Conservation (phyloP, 352 stramenopile genomes). For the Globisporangium rhizosaccharum region DNA sequence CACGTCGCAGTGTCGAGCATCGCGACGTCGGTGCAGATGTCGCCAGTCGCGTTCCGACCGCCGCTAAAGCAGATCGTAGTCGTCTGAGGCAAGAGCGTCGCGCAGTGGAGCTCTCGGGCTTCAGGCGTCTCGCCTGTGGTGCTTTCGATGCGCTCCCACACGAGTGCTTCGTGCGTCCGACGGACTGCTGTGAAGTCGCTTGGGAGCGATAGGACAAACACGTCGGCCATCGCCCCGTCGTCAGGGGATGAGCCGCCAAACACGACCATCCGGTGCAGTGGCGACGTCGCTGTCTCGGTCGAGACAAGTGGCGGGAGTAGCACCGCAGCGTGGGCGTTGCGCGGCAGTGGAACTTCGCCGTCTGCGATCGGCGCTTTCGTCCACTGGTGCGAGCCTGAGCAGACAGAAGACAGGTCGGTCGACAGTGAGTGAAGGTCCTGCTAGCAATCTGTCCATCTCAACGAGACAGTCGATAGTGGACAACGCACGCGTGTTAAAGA, state of each 20-base stretch:
- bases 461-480: too few species aligned
- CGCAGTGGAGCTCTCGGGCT: conserved; percentile 46
- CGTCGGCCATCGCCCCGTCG: conserved; percentile 41
- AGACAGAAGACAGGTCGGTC: not conserved
- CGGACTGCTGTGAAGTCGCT: not conserved
- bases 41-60: conserved; percentile 42
- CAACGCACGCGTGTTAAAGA: conserved; percentile 39
- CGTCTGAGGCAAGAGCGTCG: conserved; percentile 13
- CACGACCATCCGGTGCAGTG: conserved; percentile 33
- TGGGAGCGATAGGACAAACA: conserved; percentile 45
- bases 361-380: conserved; percentile 17
- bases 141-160: conserved; percentile 29
- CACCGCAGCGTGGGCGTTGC: conserved; percentile 56
- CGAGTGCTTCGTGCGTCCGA: conserved; percentile 1
- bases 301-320: conserved; percentile 13
- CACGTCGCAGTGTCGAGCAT: conserved; percentile 30
- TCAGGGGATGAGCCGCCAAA: conserved; percentile 60
- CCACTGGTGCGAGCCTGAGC: conserved; percentile 24
- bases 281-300: not conserved
- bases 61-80: conserved; percentile 34
- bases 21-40: conserved; percentile 54
- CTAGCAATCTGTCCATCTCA: too few species aligned
- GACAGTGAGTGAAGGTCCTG: not conserved
- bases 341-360: conserved; percentile 32
- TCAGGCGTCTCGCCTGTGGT: conserved; percentile 24